phyloP scores from a whole-genome alignment of 345 rosid species.

The Balakata baccata region DNA sequence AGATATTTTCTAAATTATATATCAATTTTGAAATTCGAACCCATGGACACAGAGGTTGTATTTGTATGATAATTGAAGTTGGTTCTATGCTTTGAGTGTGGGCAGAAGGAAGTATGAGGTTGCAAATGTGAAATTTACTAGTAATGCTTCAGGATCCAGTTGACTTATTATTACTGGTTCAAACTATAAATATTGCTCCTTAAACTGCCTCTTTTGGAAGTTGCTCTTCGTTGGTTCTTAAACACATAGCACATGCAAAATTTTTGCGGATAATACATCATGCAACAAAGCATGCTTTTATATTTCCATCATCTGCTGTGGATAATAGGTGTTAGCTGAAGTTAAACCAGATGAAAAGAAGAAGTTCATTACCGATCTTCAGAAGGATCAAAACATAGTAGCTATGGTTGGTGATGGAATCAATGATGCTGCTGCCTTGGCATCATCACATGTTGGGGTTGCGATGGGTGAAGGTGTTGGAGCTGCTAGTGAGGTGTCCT shows the following conservation, averaged over 20 bases:
- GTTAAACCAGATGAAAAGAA: slow-evolving; percentile 83
- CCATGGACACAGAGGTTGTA: not conserved
- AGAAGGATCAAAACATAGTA: slow-evolving; percentile 61
- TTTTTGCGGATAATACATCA: not conserved
- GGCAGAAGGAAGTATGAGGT: too few species aligned
- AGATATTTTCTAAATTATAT: not conserved
- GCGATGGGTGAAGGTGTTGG: slow-evolving; percentile 96
- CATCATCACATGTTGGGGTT: slow-evolving; percentile 82
- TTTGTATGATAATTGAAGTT: not conserved
- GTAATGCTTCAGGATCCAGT: not conserved
- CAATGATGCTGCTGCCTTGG: slow-evolving; percentile 96
- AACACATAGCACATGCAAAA: not conserved
- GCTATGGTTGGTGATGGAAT: slow-evolving; percentile 99
- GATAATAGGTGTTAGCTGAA: slow-evolving; percentile 66
- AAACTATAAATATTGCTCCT: not conserved
- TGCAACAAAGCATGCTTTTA: not conserved
- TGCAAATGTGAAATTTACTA: not conserved
- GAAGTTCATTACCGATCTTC: slow-evolving; percentile 67
- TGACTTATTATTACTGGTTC: not conserved
- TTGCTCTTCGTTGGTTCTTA: not conserved
- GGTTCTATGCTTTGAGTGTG: not conserved
- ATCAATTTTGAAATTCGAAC: not conserved
- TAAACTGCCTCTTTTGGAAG: not conserved
- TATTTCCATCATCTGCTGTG: slow-evolving; percentile 5
- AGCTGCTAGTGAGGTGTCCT: slow-evolving; percentile 95